A percentile compares a stretch with the other conserved stretches of the same genome.
phyloP scores from a whole-genome alignment of 768 basidiomycete species.

The Melanogaster broomeanus region DNA sequence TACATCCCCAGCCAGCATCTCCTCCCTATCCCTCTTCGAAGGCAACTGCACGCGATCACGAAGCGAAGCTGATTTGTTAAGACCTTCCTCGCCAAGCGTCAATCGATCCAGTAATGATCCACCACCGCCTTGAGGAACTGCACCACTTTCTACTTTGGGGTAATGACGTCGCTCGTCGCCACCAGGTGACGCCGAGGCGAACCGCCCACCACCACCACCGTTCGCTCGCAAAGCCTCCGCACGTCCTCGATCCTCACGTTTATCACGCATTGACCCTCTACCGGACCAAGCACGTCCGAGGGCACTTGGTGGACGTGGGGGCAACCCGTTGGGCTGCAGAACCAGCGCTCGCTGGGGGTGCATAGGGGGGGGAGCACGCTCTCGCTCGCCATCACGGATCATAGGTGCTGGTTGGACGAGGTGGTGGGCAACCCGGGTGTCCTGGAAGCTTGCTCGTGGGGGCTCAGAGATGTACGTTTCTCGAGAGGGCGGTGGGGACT shows the following conservation, averaged over 20 bases:
- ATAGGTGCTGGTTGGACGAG: neutral
- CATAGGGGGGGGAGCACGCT: slow-evolving; percentile 18
- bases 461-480: slow-evolving; percentile 11
- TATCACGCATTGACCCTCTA: slow-evolving; percentile 20
- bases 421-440: slow-evolving; percentile 4
- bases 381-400: slow-evolving; percentile 7
- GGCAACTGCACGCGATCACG: slow-evolving; percentile 41
- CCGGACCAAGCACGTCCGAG: slow-evolving; percentile 14
- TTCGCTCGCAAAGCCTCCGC: slow-evolving; percentile 20
- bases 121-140: slow-evolving; percentile 18
- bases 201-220: neutral
- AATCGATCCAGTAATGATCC: slow-evolving; percentile 42
- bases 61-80: slow-evolving; percentile 25
- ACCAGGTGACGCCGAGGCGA: slow-evolving; percentile 13
- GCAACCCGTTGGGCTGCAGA: slow-evolving; percentile 29
- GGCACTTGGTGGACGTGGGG: slow-evolving; percentile 26
- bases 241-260: slow-evolving; percentile 15
- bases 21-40: slow-evolving; percentile 33
- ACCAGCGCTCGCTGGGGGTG: slow-evolving; percentile 34
- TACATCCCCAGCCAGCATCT: slow-evolving; percentile 20
- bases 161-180: slow-evolving; percentile 12
- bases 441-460: slow-evolving; percentile 10
- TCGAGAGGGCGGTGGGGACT: slow-evolving; percentile 6
- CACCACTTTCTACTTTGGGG: slow-evolving; percentile 10
- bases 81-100: slow-evolving; percentile 21